phyloP scores from a whole-genome alignment of 208 protist genomes.

The Leishmania arabica region DNA sequence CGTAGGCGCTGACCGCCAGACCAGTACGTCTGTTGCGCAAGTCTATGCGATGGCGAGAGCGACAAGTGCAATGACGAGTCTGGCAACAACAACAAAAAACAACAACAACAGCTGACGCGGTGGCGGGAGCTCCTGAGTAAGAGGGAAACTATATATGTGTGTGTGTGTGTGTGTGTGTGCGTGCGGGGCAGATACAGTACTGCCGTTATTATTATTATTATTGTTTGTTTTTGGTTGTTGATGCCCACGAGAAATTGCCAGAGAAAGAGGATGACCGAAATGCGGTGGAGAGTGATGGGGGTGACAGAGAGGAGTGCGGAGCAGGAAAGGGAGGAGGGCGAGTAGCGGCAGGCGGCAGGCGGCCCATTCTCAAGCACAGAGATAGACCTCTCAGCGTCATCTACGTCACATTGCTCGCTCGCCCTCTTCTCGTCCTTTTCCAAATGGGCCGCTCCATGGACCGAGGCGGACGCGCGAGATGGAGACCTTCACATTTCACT shows the following conservation, averaged over 20 bases:
- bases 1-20: background rate
- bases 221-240: background rate
- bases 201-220: background rate
- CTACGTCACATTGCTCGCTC: background rate
- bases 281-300: background rate
- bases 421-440: background rate
- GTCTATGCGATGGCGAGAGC: background rate
- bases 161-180: background rate
- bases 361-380: background rate
- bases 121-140: background rate
- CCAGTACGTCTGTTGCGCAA: background rate
- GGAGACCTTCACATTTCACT: background rate
- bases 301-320: background rate
- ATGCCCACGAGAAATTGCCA: background rate
- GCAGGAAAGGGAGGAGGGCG: conserved; percentile 2
- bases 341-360: conserved; percentile 1
- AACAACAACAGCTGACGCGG: background rate
- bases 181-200: background rate
- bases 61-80: background rate
- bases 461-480: background rate
- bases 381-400: background rate
- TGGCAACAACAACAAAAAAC: background rate
- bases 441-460: background rate
- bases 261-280: background rate
- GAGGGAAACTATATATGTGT: background rate